Evolutionary conservation across 331 rosid genomes (phyloP).

Genomic region (Saraca asoca): DNA sequence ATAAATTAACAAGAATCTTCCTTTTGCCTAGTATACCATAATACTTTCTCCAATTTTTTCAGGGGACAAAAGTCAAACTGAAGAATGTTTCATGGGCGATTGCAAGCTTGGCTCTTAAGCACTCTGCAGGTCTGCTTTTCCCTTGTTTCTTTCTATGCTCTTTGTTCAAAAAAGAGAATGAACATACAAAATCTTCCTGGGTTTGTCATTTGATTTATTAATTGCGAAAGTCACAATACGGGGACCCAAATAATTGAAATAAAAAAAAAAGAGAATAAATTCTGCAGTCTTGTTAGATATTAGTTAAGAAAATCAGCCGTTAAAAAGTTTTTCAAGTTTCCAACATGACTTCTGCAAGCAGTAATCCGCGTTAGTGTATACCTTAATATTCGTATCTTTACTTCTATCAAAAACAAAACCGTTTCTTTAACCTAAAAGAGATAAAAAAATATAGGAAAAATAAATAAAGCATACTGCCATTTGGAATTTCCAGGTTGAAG

Average conservation of each 20-base stretch:
- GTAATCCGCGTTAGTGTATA: not conserved
- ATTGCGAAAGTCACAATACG: too few relatives aligned
- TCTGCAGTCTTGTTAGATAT: too few relatives aligned
- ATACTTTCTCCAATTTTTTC: constrained; percentile 32
- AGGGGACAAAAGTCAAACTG: constrained; percentile 67
- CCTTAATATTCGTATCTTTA: too few relatives aligned
- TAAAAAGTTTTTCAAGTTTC: not conserved
- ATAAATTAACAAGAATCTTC: not conserved
- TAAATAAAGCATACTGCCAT: constrained; percentile 7
- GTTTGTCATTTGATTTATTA: too few relatives aligned
- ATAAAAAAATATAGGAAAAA: too few relatives aligned
- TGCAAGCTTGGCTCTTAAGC: constrained; percentile 61
- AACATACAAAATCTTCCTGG: too few relatives aligned
- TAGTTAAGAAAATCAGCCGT: too few relatives aligned
- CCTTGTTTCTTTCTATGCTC: constrained; percentile 13
- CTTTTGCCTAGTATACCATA: constrained; percentile 19
- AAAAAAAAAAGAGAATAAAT: too few relatives aligned
- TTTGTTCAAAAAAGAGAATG: constrained; percentile 10
- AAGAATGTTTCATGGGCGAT: constrained; percentile 78
- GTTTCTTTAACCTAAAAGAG: not conserved
- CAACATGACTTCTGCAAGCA: not conserved
- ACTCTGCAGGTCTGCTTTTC: constrained; percentile 60
- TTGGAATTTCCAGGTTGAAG: constrained; percentile 15
- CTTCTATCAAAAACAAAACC: not conserved
- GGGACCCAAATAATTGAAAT: too few relatives aligned